Base-by-base conservation (phyloP, 345 rosid species). In the Aquilaria yunnanensis region DNA sequence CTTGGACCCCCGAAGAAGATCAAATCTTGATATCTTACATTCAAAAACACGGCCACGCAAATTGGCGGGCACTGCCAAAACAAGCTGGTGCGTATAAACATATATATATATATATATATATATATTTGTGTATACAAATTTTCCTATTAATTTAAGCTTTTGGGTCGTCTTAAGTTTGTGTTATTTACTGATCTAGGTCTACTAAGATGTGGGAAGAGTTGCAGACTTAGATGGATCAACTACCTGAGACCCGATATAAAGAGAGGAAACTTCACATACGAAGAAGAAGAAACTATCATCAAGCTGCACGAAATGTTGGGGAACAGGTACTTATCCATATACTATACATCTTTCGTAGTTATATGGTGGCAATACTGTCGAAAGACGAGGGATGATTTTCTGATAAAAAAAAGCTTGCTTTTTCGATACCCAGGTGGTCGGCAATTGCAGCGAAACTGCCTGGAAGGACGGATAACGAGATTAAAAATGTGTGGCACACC, bases 401-500 rank as follows among this genome's bases (percentile, higher is more conserved):
- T 5, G 43, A 37, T 37, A 4, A 37, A 37, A 37, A 23, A 37
- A 37, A 4, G 43, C 5, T 37, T 9, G 2, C 43, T 37, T 37
- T 37, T 37, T 9, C 0, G 43, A 37, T 37, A 37, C 72, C 5
- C 78, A 91, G 96, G 61, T 92, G 98, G 98, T 89, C 98, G 5
- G 85, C 86, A 41, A 92, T 92, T 47, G 98, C 98, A 14, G 83
- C 89, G 51, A 83, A 59, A 61, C 56, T 92, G 14, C 92, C 95
- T 0, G 98, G 98, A 61, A 84, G 98, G 43, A 92, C 98, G 0
- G 98, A 92, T 63, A 92, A 92, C 41, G 98, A 92, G 71, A 89
- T 91, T 3, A 91, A 91, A 64, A 91, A 91, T 70, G 88, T 91
- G 6, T 88, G 97, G 97, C 96, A 91, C 67, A 89, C 98, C 33